These are phyloP conservation scores for Cladophialophora carrionii DNA, from an alignment of 2,329 filamentous ascomycete species.

Conservation along the genomic window DNA sequence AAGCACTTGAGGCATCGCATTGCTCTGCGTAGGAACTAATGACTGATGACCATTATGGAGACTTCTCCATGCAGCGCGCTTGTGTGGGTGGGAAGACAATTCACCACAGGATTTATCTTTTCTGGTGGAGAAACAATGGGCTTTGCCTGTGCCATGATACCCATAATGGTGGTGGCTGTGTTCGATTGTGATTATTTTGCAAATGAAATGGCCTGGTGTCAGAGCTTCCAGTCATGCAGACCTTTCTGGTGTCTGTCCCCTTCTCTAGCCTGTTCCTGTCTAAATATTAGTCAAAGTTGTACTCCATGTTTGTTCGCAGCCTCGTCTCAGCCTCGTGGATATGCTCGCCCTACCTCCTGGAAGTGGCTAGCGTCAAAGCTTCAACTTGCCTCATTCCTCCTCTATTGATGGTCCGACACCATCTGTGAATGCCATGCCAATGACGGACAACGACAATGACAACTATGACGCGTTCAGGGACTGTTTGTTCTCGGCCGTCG, in stretches of 20 bases:
- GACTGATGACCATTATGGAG: conserved; percentile 17
- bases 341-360: background rate
- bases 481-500: conserved; percentile 69
- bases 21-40: conserved; percentile 9
- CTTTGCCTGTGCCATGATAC: conserved; percentile 12
- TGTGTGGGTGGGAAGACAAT: background rate
- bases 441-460: conserved; percentile 44
- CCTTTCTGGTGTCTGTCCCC: background rate
- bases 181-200: conserved; percentile 1
- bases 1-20: background rate
- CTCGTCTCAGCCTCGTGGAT: background rate
- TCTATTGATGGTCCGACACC: too few relatives aligned
- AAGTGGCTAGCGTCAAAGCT: background rate
- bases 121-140: conserved; percentile 4
- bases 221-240: background rate
- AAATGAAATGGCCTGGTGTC: background rate
- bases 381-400: background rate
- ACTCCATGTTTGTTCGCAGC: background rate
- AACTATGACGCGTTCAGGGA: conserved; percentile 75
- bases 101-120: background rate
- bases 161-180: background rate
- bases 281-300: background rate
- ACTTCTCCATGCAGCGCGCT: background rate
- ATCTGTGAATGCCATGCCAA: background rate
- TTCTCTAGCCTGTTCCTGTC: background rate